Conservation (phyloP, 306 rosid species). For the Adenanthera pavonina region DNA sequence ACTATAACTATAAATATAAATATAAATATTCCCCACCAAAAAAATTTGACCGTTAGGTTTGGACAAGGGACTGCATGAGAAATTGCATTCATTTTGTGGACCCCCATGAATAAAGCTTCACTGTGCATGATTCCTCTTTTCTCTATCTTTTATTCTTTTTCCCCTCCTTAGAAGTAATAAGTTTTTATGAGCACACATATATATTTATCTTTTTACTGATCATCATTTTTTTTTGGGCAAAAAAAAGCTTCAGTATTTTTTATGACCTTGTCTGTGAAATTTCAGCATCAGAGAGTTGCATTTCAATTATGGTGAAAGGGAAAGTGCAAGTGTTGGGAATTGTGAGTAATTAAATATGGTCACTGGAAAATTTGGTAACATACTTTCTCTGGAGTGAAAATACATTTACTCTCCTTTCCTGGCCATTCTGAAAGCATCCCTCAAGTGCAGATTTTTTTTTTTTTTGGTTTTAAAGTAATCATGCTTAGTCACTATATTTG, state of each 20-base stretch:
- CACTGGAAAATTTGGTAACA: not conserved
- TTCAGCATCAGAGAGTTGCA: not conserved
- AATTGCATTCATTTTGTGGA: conserved; percentile 36
- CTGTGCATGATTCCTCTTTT: conserved; percentile 42
- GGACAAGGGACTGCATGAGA: not conserved
- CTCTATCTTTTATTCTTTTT: not conserved
- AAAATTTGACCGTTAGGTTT: conserved; percentile 8
- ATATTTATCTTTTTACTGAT: not conserved
- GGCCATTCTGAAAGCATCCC: not conserved
- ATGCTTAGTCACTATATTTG: not conserved
- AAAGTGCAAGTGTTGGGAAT: not conserved
- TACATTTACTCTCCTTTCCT: not conserved
- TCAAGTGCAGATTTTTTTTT: not conserved
- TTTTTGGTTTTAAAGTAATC: not conserved
- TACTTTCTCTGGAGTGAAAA: not conserved
- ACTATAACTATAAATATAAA: not conserved
- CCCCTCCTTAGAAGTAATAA: no score
- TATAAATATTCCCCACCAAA: not conserved
- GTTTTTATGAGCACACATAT: no score
- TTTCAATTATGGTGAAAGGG: conserved; percentile 1
- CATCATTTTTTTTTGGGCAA: not conserved
- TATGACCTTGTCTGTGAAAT: conserved; percentile 4
- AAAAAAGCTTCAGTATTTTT: not conserved
- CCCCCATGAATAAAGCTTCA: conserved; percentile 38
- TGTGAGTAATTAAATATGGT: not conserved